A percentile compares a stretch with the other conserved stretches of the same genome.
phyloP scores from a whole-genome alignment of 1,284 basidiomycete species.

The Irpex sp. region DNA sequence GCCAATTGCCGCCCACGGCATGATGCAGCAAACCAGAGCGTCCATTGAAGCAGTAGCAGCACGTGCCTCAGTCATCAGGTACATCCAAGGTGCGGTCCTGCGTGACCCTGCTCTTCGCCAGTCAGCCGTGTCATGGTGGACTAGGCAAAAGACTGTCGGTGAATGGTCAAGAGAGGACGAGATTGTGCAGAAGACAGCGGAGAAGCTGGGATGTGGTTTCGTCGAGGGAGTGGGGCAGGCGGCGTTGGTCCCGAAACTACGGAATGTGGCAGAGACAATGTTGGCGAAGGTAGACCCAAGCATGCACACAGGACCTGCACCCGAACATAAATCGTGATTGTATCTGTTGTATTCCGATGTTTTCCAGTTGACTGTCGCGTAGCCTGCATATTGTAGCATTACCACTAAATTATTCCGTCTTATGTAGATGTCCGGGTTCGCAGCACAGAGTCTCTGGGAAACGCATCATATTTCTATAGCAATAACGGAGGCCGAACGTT shows the following conservation, averaged over 20 bases:
- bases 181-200: constrained; percentile 46
- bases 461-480: not conserved
- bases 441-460: not conserved
- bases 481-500: not conserved
- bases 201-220: constrained; percentile 10
- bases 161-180: constrained; percentile 42
- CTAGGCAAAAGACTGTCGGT: constrained; percentile 47
- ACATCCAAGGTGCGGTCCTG: constrained; percentile 50
- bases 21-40: not conserved
- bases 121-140: constrained; percentile 52
- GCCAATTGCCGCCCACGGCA: not conserved
- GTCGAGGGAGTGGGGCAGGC: not conserved
- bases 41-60: not conserved
- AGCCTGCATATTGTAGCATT: not conserved
- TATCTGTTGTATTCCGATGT: not conserved
- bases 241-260: not conserved
- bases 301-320: not conserved
- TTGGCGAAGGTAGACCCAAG: not conserved
- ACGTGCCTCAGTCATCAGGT: constrained; percentile 50
- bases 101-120: constrained; percentile 46
- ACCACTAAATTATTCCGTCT: not conserved
- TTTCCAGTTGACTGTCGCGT: not conserved
- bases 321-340: not conserved
- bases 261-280: not conserved
- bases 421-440: not conserved